A percentile compares a stretch with the other conserved stretches of the same genome.
phyloP scores from a whole-genome alignment of 2,329 filamentous ascomycete genomes.

The Anisogramma anomala region DNA sequence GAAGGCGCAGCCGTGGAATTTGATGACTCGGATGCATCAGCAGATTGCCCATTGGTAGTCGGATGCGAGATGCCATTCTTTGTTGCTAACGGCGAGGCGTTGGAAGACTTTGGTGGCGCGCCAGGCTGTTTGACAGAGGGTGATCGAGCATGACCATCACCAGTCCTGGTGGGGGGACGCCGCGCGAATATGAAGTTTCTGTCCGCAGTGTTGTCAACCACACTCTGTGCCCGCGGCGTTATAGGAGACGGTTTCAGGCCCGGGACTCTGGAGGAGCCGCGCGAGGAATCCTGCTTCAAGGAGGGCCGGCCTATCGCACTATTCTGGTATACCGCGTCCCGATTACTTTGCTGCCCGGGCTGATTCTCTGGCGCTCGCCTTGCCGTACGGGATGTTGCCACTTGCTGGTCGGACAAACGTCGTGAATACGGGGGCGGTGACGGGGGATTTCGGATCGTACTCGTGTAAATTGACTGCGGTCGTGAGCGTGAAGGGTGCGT shows the following conservation, averaged over 20 bases:
- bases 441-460: constrained; percentile 29
- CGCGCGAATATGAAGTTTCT: constrained; percentile 20
- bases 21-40: constrained; percentile 72
- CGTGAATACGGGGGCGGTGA: constrained; percentile 41
- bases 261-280: constrained; percentile 23
- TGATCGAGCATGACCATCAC: constrained; percentile 8
- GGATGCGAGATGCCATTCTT: constrained; percentile 28
- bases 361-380: constrained; percentile 32
- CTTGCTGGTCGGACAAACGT: constrained; percentile 47
- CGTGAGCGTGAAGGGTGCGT: constrained; percentile 31
- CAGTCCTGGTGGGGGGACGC: constrained; percentile 19
- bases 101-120: constrained; percentile 36
- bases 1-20: constrained; percentile 80
- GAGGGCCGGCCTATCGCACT: constrained; percentile 32
- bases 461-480: constrained; percentile 40
- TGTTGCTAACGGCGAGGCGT: constrained; percentile 49
- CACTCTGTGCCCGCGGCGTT: constrained; percentile 36
- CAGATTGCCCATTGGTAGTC: constrained; percentile 29
- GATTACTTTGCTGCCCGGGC: constrained; percentile 26
- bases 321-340: constrained; percentile 34
- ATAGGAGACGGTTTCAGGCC: constrained; percentile 31
- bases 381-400: constrained; percentile 29
- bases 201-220: constrained; percentile 30
- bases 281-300: constrained; percentile 23
- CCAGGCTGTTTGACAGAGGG: constrained; percentile 9